phyloP scores from a whole-genome alignment of 768 basidiomycete species.

The Erythrobasidium yunnanense region DNA sequence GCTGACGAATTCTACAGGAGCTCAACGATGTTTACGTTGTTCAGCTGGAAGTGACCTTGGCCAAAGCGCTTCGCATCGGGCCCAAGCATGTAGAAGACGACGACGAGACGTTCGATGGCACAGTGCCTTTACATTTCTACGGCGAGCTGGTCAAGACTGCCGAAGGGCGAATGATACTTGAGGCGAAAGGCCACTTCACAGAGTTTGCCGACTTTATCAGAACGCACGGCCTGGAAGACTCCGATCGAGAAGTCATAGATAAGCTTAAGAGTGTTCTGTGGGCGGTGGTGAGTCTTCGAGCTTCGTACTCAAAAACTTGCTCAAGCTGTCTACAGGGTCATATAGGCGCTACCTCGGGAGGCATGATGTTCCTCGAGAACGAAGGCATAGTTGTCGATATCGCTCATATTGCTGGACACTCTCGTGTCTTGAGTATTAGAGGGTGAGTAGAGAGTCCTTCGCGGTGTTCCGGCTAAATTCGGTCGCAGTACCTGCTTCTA shows the following conservation, averaged over 20 bases:
- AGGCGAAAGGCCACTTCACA: conserved; percentile 77
- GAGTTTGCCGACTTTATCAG: conserved; percentile 86
- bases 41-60: conserved; percentile 81
- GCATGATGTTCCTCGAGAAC: conserved; percentile 87
- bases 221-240: conserved; percentile 69
- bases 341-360: conserved; percentile 77
- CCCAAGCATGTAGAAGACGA: conserved; percentile 56
- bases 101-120: conserved; percentile 55
- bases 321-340: no score
- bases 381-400: conserved; percentile 86
- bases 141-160: conserved; percentile 96
- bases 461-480: not conserved
- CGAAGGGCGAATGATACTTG: conserved; percentile 79
- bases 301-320: no score
- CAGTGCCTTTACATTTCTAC: conserved; percentile 89
- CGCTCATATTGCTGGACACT: conserved; percentile 79
- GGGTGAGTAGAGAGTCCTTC: conserved; percentile 53
- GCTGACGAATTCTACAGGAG: conserved; percentile 50
- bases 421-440: conserved; percentile 76
- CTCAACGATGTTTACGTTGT: conserved; percentile 88
- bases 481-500: conserved; percentile 78
- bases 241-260: conserved; percentile 69
- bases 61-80: conserved; percentile 58
- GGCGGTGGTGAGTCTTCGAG: conserved; percentile 84
- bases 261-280: conserved; percentile 91